Conservation (phyloP, 164 flowering plant genomes). For the Aristolochia fimbriata region DNA sequence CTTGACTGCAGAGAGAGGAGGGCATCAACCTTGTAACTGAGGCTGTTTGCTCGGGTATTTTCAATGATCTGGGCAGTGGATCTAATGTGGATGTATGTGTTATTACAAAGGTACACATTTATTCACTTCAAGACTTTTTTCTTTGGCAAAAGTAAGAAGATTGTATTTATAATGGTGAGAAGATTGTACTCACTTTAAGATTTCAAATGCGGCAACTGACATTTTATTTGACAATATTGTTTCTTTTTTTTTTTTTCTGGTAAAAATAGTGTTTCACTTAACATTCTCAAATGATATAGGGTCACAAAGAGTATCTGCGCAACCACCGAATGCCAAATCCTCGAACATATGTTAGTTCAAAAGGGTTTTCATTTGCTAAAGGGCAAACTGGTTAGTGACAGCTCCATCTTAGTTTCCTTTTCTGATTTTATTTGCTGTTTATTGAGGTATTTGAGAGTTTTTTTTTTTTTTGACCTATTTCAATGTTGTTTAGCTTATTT, state of each 20-base stretch:
- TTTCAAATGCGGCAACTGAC: neutral
- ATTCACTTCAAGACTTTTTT: neutral
- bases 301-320: slow-evolving; percentile 65
- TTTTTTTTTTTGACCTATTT: neutral
- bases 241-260: neutral
- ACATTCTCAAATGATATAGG: slow-evolving; percentile 28
- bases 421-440: neutral
- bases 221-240: neutral
- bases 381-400: slow-evolving; percentile 54
- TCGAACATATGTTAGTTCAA: slow-evolving; percentile 56
- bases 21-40: slow-evolving; percentile 70
- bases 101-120: slow-evolving; percentile 70
- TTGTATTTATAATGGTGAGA: too few species aligned
- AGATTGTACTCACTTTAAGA: neutral
- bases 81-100: slow-evolving; percentile 96
- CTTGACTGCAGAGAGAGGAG: slow-evolving; percentile 69
- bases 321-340: slow-evolving; percentile 74
- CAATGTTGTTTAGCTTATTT: neutral
- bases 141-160: too few species aligned
- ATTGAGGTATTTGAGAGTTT: neutral
- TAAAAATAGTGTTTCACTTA: too few species aligned
- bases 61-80: slow-evolving; percentile 98
- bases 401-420: neutral
- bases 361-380: slow-evolving; percentile 57
- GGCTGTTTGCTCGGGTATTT: slow-evolving; percentile 87